phyloP scores from a whole-genome alignment of 208 protist species.

The Trypanosoma caninum region DNA sequence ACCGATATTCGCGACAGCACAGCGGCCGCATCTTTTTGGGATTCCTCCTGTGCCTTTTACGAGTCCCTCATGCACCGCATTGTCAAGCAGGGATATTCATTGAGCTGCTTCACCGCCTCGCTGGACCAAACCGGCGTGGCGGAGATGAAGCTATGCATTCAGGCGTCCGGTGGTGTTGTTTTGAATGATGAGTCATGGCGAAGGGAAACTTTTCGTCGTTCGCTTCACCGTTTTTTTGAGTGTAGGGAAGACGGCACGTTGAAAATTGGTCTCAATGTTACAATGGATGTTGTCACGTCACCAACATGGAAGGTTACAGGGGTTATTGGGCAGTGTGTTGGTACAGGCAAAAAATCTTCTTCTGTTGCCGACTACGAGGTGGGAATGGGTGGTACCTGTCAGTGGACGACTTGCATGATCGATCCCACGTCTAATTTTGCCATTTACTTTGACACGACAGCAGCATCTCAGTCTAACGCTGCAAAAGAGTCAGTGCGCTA shows the following conservation, averaged over 20 bases:
- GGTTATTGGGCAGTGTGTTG: conserved; percentile 91
- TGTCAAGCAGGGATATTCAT: conserved; percentile 91
- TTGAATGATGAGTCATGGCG: conserved; percentile 97
- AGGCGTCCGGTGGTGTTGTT: conserved; percentile 93
- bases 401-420: conserved; percentile 96
- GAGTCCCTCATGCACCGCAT: conserved; percentile 92
- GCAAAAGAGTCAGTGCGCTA: conserved; percentile 52
- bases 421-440: conserved; percentile 93
- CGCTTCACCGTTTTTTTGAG: conserved; percentile 91
- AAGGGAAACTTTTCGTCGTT: conserved; percentile 94
- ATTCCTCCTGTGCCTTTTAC: conserved; percentile 90
- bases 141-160: conserved; percentile 96
- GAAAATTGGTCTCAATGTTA: conserved; percentile 94
- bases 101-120: conserved; percentile 96
- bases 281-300: conserved; percentile 95
- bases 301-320: conserved; percentile 95
- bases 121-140: conserved; percentile 97
- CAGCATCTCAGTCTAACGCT: conserved; percentile 29
- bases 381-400: conserved; percentile 96
- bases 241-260: conserved; percentile 70
- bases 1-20: conserved; percentile 94
- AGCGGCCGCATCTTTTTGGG: conserved; percentile 70
- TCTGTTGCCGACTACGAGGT: conserved; percentile 90
- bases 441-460: conserved; percentile 96
- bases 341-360: conserved; percentile 90